phyloP scores from a whole-genome alignment of 306 rosid genomes.

The Psophocarpus tetragonolobus region DNA sequence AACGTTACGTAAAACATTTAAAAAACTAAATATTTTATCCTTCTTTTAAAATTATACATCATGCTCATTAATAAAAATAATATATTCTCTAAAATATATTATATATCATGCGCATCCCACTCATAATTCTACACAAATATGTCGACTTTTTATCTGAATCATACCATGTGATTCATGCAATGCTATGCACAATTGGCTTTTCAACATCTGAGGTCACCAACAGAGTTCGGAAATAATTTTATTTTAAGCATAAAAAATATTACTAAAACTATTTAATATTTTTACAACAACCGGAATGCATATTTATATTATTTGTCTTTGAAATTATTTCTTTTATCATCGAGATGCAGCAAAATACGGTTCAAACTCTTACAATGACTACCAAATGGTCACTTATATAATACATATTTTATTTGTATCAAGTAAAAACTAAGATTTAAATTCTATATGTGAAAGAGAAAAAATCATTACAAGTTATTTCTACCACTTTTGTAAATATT shows the following conservation, averaged over 20 bases:
- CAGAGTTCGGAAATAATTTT: neutral
- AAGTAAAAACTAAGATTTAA: no score
- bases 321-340: neutral
- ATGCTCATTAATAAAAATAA: no score
- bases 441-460: no score
- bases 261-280: no score
- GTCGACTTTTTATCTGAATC: neutral
- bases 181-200: neutral
- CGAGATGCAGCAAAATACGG: neutral
- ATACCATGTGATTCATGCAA: neutral
- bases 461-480: no score
- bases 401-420: no score
- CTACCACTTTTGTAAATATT: no score
- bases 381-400: no score
- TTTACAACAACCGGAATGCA: neutral
- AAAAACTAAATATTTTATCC: no score
- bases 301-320: neutral
- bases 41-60: no score
- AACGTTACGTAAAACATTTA: no score
- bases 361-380: neutral
- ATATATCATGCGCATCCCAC: neutral
- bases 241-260: neutral
- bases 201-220: neutral
- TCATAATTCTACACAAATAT: neutral
- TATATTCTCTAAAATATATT: neutral